These are phyloP conservation scores for Gnomoniopsis smithogilvyi DNA, from an alignment of 2,329 filamentous ascomycete genomes.

Conservation along the genomic window DNA sequence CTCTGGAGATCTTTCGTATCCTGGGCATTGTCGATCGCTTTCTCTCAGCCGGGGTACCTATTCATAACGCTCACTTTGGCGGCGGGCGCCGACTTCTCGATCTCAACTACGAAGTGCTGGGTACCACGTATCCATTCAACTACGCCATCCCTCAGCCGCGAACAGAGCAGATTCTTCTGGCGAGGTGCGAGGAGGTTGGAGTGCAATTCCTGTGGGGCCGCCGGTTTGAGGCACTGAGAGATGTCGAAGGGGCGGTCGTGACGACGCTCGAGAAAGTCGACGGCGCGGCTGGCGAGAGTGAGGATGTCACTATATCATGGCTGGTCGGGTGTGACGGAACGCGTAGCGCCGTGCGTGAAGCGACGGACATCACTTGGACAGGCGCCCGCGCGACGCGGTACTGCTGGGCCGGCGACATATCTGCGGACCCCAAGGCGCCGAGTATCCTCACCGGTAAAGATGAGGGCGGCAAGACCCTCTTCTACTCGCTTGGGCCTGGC, in stretches of 20 bases:
- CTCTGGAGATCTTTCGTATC: conserved; percentile 11
- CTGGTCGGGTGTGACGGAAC: conserved; percentile 42
- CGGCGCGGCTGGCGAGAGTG: neutral
- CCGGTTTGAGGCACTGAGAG: neutral
- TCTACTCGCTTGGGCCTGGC: neutral
- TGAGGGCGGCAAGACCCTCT: neutral
- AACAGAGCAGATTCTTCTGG: conserved; percentile 2
- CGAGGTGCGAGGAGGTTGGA: conserved; percentile 11
- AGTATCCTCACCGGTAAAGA: neutral
- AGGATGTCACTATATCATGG: conserved; percentile 29
- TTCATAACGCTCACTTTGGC: conserved; percentile 4
- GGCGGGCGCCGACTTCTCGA: neutral
- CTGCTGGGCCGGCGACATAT: conserved; percentile 30
- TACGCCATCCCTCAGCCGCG: neutral
- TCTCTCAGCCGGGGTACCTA: neutral
- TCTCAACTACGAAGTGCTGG: conserved; percentile 13
- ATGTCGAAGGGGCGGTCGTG: neutral
- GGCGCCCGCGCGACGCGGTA: conserved; percentile 35
- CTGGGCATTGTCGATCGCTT: conserved; percentile 10
- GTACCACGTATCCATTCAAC: conserved; percentile 14
- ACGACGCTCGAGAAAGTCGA: neutral
- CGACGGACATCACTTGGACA: conserved; percentile 33
- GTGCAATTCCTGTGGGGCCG: conserved; percentile 8
- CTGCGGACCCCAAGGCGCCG: conserved; percentile 26
- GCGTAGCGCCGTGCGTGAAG: conserved; percentile 34